Conservation (phyloP, 2,329 filamentous ascomycete species). For the Ceratocystis cacaofunesta region DNA sequence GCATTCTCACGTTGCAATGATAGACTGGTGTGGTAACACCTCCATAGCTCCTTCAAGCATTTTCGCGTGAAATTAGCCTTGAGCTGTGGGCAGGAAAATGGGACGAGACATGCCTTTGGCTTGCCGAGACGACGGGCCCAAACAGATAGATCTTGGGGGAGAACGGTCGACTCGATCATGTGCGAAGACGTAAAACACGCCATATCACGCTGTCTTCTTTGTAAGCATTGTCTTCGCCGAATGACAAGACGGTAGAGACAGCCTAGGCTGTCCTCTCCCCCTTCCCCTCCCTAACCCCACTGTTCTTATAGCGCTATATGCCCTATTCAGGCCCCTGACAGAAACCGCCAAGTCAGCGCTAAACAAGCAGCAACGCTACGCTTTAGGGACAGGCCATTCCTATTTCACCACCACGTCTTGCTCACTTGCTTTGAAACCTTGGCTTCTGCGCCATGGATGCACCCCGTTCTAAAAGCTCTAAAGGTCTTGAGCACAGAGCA, state of each 20-base stretch:
- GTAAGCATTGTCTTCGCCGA: background rate
- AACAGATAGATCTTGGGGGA: no score
- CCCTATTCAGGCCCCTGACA: background rate
- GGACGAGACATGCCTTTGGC: constrained; percentile 1
- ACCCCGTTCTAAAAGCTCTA: background rate
- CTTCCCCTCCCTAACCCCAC: background rate
- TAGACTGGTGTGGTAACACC: background rate
- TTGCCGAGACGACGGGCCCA: background rate
- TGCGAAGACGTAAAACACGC: no score
- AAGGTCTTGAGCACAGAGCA: background rate
- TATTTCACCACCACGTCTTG: background rate
- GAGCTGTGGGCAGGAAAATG: background rate
- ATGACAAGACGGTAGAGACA: background rate
- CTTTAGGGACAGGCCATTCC: no score
- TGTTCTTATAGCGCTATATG: background rate
- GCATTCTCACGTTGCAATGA: background rate
- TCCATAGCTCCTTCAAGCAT: background rate
- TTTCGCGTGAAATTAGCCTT: background rate
- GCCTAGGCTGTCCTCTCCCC: background rate
- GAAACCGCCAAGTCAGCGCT: background rate
- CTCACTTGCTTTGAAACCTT: background rate
- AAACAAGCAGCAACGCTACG: background rate
- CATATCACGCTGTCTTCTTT: background rate
- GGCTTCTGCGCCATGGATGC: background rate
- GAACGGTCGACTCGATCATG: no score